Percentiles rank a stretch among this genome's conserved stretches.
These are phyloP conservation scores for Pythium scleroteichum DNA, from an alignment of 352 stramenopile species.

Conservation along the genomic window DNA sequence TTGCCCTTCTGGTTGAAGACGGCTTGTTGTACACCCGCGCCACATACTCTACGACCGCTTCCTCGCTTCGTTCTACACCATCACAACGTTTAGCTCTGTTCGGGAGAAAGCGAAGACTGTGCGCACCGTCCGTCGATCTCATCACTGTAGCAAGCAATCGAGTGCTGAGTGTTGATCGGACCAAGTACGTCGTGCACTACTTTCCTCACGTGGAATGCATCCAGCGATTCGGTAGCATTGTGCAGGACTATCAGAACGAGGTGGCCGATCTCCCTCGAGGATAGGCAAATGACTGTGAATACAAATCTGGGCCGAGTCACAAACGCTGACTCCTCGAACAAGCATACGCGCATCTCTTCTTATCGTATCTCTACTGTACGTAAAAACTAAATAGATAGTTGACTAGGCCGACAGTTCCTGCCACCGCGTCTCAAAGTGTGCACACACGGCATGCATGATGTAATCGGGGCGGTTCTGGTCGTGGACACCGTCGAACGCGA, in stretches of 20 bases:
- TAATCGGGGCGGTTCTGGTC: constrained; percentile 60
- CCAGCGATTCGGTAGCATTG: constrained; percentile 75
- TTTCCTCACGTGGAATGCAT: constrained; percentile 82
- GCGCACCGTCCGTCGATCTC: constrained; percentile 11
- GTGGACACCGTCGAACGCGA: constrained; percentile 56
- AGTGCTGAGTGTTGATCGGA: constrained; percentile 51
- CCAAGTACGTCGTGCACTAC: constrained; percentile 56
- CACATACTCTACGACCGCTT: neutral
- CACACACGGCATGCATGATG: constrained; percentile 40
- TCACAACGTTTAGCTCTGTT: constrained; percentile 36
- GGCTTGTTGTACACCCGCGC: constrained; percentile 66
- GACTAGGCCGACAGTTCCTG: neutral
- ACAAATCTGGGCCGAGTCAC: neutral
- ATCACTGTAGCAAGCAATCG: neutral
- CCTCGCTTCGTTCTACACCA: neutral
- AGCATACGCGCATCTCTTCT: too few relatives aligned
- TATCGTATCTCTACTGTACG: neutral
- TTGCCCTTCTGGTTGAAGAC: constrained; percentile 71
- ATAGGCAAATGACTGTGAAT: constrained; percentile 13
- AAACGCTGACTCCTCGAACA: neutral
- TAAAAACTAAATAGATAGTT: constrained; percentile 21
- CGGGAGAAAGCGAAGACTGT: constrained; percentile 6
- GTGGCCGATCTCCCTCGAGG: constrained; percentile 23
- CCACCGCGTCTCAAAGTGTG: constrained; percentile 20
- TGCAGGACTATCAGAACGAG: constrained; percentile 73